Evolutionary conservation across 306 rosid species (phyloP).

Genomic region (Gynostemma pentaphyllum): DNA sequence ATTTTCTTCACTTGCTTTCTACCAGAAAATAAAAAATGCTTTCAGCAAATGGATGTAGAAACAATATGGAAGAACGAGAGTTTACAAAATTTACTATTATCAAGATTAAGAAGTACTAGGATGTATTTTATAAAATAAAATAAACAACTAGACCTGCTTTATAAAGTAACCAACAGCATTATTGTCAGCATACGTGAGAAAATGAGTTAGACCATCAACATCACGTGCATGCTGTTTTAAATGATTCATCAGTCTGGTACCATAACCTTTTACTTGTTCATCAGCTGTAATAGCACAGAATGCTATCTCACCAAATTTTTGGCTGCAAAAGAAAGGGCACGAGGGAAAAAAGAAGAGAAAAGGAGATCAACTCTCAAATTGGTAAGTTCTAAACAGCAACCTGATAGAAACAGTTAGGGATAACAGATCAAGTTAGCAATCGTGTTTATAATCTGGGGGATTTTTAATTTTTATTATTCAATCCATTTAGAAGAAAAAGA

Average conservation of each 20-base stretch:
- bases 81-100: neutral
- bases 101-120: neutral
- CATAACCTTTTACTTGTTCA: slow-evolving; percentile 97
- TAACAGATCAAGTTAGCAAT: too few relatives aligned
- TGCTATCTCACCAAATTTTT: slow-evolving; percentile 90
- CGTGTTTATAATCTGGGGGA: neutral
- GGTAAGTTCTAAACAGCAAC: neutral
- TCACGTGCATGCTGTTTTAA: slow-evolving; percentile 89
- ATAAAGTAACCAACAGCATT: slow-evolving; percentile 97
- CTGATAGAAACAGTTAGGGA: neutral
- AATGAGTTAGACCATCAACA: slow-evolving; percentile 88
- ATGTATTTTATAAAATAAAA: slow-evolving; percentile 10
- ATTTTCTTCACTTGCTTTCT: neutral
- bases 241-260: slow-evolving; percentile 96
- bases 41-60: neutral
- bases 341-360: slow-evolving; percentile 1
- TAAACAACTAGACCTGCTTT: slow-evolving; percentile 57
- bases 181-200: slow-evolving; percentile 95
- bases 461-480: neutral
- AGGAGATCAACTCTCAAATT: neutral
- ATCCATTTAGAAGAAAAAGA: neutral
- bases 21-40: neutral
- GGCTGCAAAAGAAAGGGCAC: slow-evolving; percentile 37
- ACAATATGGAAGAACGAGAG: neutral
- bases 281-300: slow-evolving; percentile 93